Evolutionary conservation across 164 flowering plant species (phyloP).

Genomic region (Umbilicus rupestris): DNA sequence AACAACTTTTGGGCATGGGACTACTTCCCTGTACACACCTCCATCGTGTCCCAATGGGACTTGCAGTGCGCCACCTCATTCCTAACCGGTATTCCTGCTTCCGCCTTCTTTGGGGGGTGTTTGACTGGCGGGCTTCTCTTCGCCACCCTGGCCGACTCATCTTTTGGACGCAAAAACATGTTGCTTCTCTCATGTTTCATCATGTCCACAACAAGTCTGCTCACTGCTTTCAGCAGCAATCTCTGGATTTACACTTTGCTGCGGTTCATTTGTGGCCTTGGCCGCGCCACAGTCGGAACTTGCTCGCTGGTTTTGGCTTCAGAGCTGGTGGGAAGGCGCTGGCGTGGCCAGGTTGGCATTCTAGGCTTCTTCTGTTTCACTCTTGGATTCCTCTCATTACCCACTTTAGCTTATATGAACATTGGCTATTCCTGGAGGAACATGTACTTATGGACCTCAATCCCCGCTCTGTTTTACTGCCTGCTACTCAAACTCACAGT

Average conservation of each 20-base stretch:
- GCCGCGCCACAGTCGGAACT: slow-evolving; percentile 48
- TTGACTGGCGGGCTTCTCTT: slow-evolving; percentile 47
- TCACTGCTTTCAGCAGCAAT: slow-evolving; percentile 33
- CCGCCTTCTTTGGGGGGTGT: slow-evolving; percentile 62
- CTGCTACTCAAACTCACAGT: slow-evolving; percentile 24
- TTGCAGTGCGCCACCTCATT: slow-evolving; percentile 33
- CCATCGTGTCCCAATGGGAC: slow-evolving; percentile 51
- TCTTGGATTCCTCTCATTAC: slow-evolving; percentile 57
- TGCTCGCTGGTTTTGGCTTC: slow-evolving; percentile 45
- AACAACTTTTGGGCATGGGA: slow-evolving; percentile 49
- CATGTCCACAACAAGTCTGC: slow-evolving; percentile 32
- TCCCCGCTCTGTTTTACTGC: slow-evolving; percentile 34
- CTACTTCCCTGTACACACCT: slow-evolving; percentile 14
- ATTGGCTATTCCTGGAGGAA: slow-evolving; percentile 40
- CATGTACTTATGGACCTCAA: slow-evolving; percentile 42
- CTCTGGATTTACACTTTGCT: slow-evolving; percentile 51
- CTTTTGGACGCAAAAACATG: slow-evolving; percentile 57
- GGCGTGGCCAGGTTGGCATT: slow-evolving; percentile 51
- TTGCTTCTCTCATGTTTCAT: slow-evolving; percentile 36
- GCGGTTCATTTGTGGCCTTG: slow-evolving; percentile 44
- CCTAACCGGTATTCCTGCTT: slow-evolving; percentile 44
- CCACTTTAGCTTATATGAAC: slow-evolving; percentile 36
- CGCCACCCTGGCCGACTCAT: slow-evolving; percentile 53
- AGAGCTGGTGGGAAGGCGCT: slow-evolving; percentile 48
- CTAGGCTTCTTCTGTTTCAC: slow-evolving; percentile 49